Conservation (phyloP, 257 asterid species). For the Thymus quinquecostatus region DNA sequence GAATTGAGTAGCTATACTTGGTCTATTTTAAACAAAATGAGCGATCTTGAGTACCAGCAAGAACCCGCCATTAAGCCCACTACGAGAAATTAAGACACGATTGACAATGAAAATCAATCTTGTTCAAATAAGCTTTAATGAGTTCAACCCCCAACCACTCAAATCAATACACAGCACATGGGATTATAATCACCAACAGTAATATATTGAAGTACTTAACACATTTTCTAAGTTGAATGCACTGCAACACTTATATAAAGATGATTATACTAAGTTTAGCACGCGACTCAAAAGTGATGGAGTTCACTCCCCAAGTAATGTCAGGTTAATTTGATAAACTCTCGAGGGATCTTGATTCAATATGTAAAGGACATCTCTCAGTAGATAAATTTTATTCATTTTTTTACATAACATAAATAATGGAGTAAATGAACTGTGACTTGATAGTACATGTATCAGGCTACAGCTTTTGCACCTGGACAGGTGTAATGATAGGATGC, state of each 20-base stretch:
- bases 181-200: neutral
- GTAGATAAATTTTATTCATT: neutral
- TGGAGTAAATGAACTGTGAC: too few relatives aligned
- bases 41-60: neutral
- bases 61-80: neutral
- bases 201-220: too few relatives aligned
- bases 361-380: constrained; percentile 14
- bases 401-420: neutral
- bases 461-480: too few relatives aligned
- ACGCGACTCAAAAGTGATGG: neutral
- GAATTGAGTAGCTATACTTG: constrained; percentile 12
- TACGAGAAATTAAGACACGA: neutral
- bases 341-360: neutral
- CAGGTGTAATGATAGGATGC: too few relatives aligned
- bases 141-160: constrained; percentile 10
- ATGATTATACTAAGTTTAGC: neutral
- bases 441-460: too few relatives aligned
- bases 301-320: constrained; percentile 8
- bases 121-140: constrained; percentile 9
- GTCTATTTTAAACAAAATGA: neutral
- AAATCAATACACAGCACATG: neutral
- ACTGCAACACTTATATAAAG: too few relatives aligned
- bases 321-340: neutral
- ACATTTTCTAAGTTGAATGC: too few relatives aligned
- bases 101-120: constrained; percentile 9